These are phyloP conservation scores for Diplodia seriata DNA, from an alignment of 2,329 filamentous ascomycete species.

Conservation along the genomic window DNA sequence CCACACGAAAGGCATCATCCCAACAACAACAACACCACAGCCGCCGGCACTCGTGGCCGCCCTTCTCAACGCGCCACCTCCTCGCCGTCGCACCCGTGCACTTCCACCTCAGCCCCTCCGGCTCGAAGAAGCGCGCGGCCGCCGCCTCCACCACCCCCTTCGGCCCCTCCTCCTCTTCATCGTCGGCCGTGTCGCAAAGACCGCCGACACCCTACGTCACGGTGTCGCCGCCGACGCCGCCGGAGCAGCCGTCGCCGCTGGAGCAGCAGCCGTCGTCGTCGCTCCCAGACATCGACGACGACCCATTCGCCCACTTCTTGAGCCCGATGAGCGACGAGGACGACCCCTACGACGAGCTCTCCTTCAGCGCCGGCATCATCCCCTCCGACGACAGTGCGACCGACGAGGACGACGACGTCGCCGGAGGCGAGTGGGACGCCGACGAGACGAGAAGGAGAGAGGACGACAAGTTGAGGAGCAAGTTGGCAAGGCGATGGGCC, in stretches of 20 bases:
- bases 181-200: background rate
- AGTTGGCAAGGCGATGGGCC: slow-evolving; percentile 50
- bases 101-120: slow-evolving; percentile 28
- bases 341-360: slow-evolving; percentile 40
- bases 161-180: background rate
- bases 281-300: slow-evolving; percentile 52
- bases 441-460: slow-evolving; percentile 37
- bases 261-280: background rate
- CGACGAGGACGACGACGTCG: slow-evolving; percentile 19
- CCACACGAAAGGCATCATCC: background rate
- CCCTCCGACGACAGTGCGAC: slow-evolving; percentile 39
- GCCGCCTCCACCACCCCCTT: background rate
- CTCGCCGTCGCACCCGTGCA: slow-evolving; percentile 28
- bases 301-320: slow-evolving; percentile 53
- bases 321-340: slow-evolving; percentile 51
- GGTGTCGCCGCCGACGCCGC: background rate
- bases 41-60: slow-evolving; percentile 29
- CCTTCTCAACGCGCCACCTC: slow-evolving; percentile 28
- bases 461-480: slow-evolving; percentile 47
- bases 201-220: background rate
- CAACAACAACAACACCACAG: slow-evolving; percentile 9
- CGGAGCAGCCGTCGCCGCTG: slow-evolving; percentile 34
- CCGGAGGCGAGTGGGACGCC: slow-evolving; percentile 32
- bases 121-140: slow-evolving; percentile 12
- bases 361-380: slow-evolving; percentile 50